Evolutionary conservation across 192 early-diverging fungal species (phyloP), one percentile per base, ranked within the genome.

Genomic region (Borealophlyctis nickersoniae): DNA sequence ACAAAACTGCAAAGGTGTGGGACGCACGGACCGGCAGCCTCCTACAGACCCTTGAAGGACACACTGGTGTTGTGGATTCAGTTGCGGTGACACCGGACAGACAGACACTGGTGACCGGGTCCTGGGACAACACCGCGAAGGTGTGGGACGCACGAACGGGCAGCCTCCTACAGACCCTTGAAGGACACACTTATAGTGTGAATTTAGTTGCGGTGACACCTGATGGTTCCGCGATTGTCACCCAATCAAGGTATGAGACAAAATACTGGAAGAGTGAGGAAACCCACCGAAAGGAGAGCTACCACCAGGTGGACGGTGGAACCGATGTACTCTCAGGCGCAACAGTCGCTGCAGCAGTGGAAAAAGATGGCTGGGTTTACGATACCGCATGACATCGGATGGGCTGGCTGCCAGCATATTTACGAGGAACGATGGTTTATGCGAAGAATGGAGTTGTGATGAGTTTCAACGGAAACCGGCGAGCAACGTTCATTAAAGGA

Each of bases 371-470:
- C 19, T 45, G 39, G 39, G 39, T 45, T 7, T 45, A 45, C 39
- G 39, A 45, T 45, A 13, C 7, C 39, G 39, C 39, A 13, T 7
- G 39, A 19, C 39, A 19, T 19, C 19, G 7, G 39, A 13, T 45
- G 39, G 39, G 39, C 39, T 45, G 39, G 39, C 19, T 45, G 19
- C 39, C 39, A 45, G 39, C 39, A 45, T 45, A 45, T 45, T 45
- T 45, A 45, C 39, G 39, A 45, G 39, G 39, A 45, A 45, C 9
- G 19, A 45, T 45, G 39, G 39, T 19, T 19, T 45, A 19, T 19
- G 39, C 39, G 39, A 19, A 13, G 19, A 19, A 45, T 45, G 39
- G 39, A 45, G 19, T 45, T 45, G 39, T 45, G 9, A 45, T 45
- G 39, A 45, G 39, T 45, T 45, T 45, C 39, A 45, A 45, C 39